Percentiles rank a stretch among this genome's conserved stretches.
Conservation (phyloP, 345 rosid genomes). For the Aquilaria malaccensis region DNA sequence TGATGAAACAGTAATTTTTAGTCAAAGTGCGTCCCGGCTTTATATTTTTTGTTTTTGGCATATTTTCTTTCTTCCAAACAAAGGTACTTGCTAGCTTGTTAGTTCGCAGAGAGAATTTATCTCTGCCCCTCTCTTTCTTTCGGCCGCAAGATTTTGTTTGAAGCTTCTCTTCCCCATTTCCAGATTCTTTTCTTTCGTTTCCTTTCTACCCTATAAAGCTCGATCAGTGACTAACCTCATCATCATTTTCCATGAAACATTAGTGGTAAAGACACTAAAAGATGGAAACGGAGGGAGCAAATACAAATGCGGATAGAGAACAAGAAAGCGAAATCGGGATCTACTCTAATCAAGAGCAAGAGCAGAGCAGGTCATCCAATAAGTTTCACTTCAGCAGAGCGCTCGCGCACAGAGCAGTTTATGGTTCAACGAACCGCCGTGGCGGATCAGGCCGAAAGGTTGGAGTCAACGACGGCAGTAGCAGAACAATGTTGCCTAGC, state of each 20-base stretch:
- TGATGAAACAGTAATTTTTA: too few relatives aligned
- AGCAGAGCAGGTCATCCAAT: slow-evolving; percentile 1
- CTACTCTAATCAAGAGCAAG: slow-evolving; percentile 8
- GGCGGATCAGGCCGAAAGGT: slow-evolving; percentile 22
- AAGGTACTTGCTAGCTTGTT: slow-evolving; percentile 16
- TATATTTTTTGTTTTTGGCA: slow-evolving; percentile 5
- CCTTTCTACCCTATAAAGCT: neutral
- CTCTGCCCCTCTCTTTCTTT: slow-evolving; percentile 3
- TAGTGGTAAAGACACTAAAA: neutral
- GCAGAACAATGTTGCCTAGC: slow-evolving; percentile 18
- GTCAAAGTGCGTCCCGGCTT: neutral
- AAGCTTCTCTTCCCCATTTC: slow-evolving; percentile 13
- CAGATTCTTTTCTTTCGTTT: slow-evolving; percentile 19
- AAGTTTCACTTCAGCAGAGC: slow-evolving; percentile 32
- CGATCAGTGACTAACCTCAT: too few relatives aligned
- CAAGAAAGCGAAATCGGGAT: slow-evolving; percentile 1
- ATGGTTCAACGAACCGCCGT: slow-evolving; percentile 28
- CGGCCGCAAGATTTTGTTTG: slow-evolving; percentile 18
- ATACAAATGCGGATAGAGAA: slow-evolving; percentile 14
- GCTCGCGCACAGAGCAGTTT: slow-evolving; percentile 43
- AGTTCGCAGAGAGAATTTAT: slow-evolving; percentile 5
- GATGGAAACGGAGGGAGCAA: slow-evolving; percentile 32
- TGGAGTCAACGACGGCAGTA: slow-evolving; percentile 18
- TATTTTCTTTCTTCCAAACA: slow-evolving; percentile 20
- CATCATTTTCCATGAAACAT: too few relatives aligned